Percentiles rank a stretch among this genome's conserved stretches.
These are phyloP conservation scores for Calvatia gigantea DNA, from an alignment of 768 basidiomycete species.

Conservation along the genomic window DNA sequence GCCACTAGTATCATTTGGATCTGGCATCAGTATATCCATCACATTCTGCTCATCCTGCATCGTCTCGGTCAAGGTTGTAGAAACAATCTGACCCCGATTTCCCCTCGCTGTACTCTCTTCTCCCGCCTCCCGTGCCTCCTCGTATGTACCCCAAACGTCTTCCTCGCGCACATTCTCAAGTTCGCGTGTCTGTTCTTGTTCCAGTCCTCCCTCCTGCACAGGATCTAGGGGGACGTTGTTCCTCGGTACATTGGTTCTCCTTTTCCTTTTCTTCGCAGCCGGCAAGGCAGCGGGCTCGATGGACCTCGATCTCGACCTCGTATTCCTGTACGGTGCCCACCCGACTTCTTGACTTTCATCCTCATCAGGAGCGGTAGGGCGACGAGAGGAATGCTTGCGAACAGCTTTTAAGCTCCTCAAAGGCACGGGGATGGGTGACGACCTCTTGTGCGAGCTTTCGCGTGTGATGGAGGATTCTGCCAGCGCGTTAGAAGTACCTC, in stretches of 20 bases:
- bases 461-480: conserved; percentile 12
- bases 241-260: neutral
- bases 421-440: conserved; percentile 8
- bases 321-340: conserved; percentile 29
- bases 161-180: neutral
- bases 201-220: conserved; percentile 1
- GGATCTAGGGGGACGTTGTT: neutral
- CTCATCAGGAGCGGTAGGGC: conserved; percentile 8
- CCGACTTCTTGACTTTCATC: conserved; percentile 7
- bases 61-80: conserved; percentile 7
- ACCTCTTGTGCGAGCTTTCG: conserved; percentile 4
- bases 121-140: neutral
- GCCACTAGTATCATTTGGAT: neutral
- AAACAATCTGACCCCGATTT: neutral
- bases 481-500: neutral
- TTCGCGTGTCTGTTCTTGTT: neutral
- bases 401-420: conserved; percentile 6
- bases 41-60: conserved; percentile 17
- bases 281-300: conserved; percentile 23
- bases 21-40: conserved; percentile 1
- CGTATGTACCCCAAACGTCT: too few relatives aligned
- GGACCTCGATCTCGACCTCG: conserved; percentile 30
- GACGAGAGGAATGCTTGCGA: conserved; percentile 15
- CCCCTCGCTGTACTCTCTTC: conserved; percentile 7
- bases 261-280: neutral